Evolutionary conservation across 352 stramenopile genomes (phyloP).

Genomic region (Globisporangium camurandrum): DNA sequence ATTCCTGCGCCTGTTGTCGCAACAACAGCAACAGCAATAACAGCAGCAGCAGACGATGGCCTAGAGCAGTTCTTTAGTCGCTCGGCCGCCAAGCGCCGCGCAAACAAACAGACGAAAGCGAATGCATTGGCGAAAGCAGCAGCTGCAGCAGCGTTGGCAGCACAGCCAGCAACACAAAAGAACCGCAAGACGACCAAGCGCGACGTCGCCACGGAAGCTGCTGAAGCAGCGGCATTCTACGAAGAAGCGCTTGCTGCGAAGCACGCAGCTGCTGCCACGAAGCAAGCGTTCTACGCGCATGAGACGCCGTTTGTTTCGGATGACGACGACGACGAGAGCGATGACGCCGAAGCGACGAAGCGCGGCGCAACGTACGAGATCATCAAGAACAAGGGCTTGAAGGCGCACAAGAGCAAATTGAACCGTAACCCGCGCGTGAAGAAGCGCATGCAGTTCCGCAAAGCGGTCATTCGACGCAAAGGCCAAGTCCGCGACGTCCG

Average conservation of each 20-base stretch:
- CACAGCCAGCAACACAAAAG: constrained; percentile 24
- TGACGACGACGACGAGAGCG: constrained; percentile 58
- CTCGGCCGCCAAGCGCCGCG: constrained; percentile 15
- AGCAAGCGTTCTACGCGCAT: constrained; percentile 77
- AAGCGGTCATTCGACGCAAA: constrained; percentile 96
- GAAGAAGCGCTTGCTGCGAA: constrained; percentile 47
- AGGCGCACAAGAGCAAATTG: constrained; percentile 96
- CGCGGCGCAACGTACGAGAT: constrained; percentile 92
- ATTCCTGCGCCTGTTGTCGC: no score
- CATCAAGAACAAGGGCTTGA: constrained; percentile 97
- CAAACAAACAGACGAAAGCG: constrained; percentile 4
- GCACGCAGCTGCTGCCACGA: constrained; percentile 41
- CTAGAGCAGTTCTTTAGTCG: constrained; percentile 64
- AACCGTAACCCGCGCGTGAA: constrained; percentile 98
- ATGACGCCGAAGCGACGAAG: constrained; percentile 83
- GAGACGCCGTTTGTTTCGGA: constrained; percentile 41
- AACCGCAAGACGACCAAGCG: constrained; percentile 30
- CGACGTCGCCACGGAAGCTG: constrained; percentile 30
- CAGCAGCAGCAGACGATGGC: constrained; percentile 37
- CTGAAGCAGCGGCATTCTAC: constrained; percentile 73
- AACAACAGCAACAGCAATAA: no score
- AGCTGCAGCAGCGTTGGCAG: not conserved
- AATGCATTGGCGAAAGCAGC: constrained; percentile 15
- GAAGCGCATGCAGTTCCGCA: constrained; percentile 96
- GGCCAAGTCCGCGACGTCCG: constrained; percentile 94